Conservation (phyloP, 2,329 filamentous ascomycete species). For the Colletotrichum lindemuthianum region DNA sequence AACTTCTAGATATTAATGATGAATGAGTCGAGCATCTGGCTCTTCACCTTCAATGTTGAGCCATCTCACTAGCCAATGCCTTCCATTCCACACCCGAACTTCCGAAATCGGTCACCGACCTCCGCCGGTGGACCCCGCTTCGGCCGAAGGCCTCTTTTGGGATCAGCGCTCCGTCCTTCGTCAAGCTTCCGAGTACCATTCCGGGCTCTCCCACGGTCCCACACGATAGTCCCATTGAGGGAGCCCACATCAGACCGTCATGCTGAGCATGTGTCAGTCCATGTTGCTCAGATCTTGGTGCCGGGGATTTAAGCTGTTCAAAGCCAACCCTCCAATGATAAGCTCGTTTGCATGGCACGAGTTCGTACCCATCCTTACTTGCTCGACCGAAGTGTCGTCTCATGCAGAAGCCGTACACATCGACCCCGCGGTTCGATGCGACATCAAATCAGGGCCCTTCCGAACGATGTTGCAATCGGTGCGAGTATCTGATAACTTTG, state of each 20-base stretch:
- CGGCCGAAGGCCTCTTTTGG: conserved; percentile 26
- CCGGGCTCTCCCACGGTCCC: conserved; percentile 24
- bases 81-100: conserved; percentile 3
- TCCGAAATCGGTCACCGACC: conserved; percentile 28
- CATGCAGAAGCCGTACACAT: not conserved
- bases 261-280: conserved; percentile 20
- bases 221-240: conserved; percentile 27
- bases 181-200: conserved; percentile 15
- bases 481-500: conserved; percentile 22
- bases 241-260: conserved; percentile 26
- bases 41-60: not conserved
- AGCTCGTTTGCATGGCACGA: conserved; percentile 7
- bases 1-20: conserved; percentile 15
- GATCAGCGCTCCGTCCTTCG: conserved; percentile 20
- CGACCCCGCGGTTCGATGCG: conserved; percentile 26
- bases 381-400: conserved; percentile 1
- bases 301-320: not conserved
- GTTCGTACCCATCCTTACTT: not conserved
- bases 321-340: conserved; percentile 12
- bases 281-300: conserved; percentile 5
- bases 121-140: conserved; percentile 10
- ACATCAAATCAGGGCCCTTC: conserved; percentile 16
- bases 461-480: conserved; percentile 9
- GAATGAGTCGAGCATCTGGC: conserved; percentile 15
- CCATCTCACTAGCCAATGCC: not conserved